These are phyloP conservation scores for Boletellus deceptivus DNA, from an alignment of 1,284 basidiomycete species.

Conservation along the genomic window DNA sequence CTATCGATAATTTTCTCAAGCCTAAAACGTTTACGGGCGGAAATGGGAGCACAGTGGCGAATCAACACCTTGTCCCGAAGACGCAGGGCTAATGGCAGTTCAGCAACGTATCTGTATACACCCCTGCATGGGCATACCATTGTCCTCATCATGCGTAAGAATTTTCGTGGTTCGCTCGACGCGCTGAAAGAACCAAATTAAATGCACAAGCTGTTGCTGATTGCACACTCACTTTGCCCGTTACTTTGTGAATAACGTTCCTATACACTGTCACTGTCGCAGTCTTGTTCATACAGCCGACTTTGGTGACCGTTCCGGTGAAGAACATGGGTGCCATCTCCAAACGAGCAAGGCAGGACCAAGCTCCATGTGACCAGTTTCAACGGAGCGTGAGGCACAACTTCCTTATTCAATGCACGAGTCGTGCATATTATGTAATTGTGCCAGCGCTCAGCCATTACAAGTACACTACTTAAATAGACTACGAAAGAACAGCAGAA, in stretches of 20 bases:
- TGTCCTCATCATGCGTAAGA: conserved; percentile 68
- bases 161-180: conserved; percentile 73
- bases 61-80: conserved; percentile 70
- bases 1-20: conserved; percentile 65
- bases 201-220: not conserved
- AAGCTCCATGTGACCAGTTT: not conserved
- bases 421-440: not conserved
- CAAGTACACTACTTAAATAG: conserved; percentile 2
- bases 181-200: conserved; percentile 36
- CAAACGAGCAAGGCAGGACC: not conserved
- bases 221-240: conserved; percentile 60
- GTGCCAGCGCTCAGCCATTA: not conserved
- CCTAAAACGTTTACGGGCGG: conserved; percentile 70
- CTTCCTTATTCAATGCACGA: conserved; percentile 3
- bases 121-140: conserved; percentile 45
- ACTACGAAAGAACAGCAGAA: not conserved
- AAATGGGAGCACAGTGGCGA: conserved; percentile 75
- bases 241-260: conserved; percentile 62
- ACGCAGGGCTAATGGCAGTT: conserved; percentile 50
- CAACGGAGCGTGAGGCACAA: not conserved
- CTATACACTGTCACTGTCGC: conserved; percentile 77
- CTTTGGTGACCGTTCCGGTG: conserved; percentile 71
- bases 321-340: conserved; percentile 75
- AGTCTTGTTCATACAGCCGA: conserved; percentile 78
- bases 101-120: conserved; percentile 4